Conservation (phyloP, 306 rosid genomes). For the Cajanus cajan region DNA sequence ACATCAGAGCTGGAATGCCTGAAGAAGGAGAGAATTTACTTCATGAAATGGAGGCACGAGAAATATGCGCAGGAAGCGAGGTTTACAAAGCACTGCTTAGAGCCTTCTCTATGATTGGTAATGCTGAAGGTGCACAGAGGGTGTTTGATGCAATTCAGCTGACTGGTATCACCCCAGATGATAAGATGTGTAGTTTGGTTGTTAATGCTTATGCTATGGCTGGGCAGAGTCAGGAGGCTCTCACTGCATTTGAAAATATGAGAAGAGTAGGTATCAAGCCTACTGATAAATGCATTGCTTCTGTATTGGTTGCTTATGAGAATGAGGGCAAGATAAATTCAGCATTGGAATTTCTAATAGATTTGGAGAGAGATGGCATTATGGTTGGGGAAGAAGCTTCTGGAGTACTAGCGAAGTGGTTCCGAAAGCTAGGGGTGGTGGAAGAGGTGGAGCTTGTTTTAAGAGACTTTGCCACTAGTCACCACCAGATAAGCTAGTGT, state of each 20-base stretch:
- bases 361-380: conserved; percentile 64
- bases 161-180: conserved; percentile 75
- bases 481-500: conserved; percentile 30
- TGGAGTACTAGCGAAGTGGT: conserved; percentile 67
- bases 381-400: conserved; percentile 79
- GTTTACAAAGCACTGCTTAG: conserved; percentile 87
- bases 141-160: conserved; percentile 80
- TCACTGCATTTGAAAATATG: conserved; percentile 72
- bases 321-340: conserved; percentile 59
- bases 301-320: conserved; percentile 62
- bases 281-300: conserved; percentile 73
- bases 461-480: conserved; percentile 55
- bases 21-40: conserved; percentile 67
- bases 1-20: conserved; percentile 77
- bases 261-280: conserved; percentile 67
- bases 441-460: conserved; percentile 76
- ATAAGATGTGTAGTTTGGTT: conserved; percentile 67
- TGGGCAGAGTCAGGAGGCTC: conserved; percentile 65
- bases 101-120: conserved; percentile 64
- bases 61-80: conserved; percentile 74
- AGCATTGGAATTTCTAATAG: conserved; percentile 67
- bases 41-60: conserved; percentile 69
- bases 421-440: conserved; percentile 73
- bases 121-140: conserved; percentile 79
- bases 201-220: conserved; percentile 64